phyloP scores from a whole-genome alignment of 805 yeast species.

The Soucietia sequanensis region DNA sequence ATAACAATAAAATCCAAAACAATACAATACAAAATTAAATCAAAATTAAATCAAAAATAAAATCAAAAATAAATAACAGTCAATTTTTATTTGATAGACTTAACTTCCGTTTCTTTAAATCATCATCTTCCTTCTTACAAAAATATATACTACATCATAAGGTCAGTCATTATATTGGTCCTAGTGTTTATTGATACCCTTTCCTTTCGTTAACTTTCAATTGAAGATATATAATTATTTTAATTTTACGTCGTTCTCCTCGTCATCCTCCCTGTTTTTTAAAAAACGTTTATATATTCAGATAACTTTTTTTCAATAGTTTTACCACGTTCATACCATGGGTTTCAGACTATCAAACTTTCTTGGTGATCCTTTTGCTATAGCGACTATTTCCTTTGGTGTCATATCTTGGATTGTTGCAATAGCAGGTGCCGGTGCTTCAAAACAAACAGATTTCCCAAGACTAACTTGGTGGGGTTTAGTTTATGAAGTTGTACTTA shows the following conservation, averaged over 20 bases:
- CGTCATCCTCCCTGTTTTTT: not conserved
- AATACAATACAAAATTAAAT: too few relatives aligned
- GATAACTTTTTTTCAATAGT: not conserved
- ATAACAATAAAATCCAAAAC: too few relatives aligned
- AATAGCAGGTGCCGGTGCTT: constrained; percentile 74
- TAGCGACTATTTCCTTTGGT: constrained; percentile 75
- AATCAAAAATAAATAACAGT: too few relatives aligned
- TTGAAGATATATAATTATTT: not conserved
- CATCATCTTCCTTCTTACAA: too few relatives aligned
- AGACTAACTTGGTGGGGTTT: constrained; percentile 96
- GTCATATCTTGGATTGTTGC: constrained; percentile 83
- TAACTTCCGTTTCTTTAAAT: too few relatives aligned
- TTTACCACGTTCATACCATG: constrained; percentile 17
- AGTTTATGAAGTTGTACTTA: constrained; percentile 68
- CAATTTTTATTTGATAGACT: too few relatives aligned
- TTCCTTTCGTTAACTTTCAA: not conserved
- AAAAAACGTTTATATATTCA: not conserved
- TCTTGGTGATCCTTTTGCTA: constrained; percentile 83
- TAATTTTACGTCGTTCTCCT: not conserved
- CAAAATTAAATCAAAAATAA: too few relatives aligned
- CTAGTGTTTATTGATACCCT: not conserved
- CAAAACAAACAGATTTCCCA: constrained; percentile 51
- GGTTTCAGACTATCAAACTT: constrained; percentile 48
- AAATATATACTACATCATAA: too few relatives aligned
- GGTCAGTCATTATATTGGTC: not conserved